Evolutionary conservation across 768 basidiomycete genomes (phyloP).

Genomic region (Hericium coralloides): DNA sequence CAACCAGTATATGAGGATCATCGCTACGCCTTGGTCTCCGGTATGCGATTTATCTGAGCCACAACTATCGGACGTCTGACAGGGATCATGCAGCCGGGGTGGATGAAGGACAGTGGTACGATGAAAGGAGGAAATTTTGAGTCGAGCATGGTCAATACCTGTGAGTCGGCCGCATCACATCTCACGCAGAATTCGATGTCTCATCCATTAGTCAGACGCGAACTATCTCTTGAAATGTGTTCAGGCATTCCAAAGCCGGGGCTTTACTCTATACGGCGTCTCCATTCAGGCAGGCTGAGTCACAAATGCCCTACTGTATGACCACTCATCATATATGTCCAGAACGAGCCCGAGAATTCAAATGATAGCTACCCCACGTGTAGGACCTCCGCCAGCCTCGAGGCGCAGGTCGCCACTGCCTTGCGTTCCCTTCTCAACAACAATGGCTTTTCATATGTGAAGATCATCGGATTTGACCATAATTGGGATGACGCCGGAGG

Average conservation of each 20-base stretch:
- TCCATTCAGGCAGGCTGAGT: slow-evolving; percentile 35
- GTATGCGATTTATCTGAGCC: slow-evolving; percentile 24
- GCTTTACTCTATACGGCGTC: slow-evolving; percentile 49
- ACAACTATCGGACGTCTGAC: background rate
- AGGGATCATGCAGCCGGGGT: slow-evolving; percentile 37
- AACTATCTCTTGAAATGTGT: slow-evolving; percentile 54
- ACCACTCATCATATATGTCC: slow-evolving; percentile 8
- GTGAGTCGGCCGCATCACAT: slow-evolving; percentile 24
- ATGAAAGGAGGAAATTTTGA: slow-evolving; percentile 54
- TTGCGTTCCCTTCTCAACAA: slow-evolving; percentile 49
- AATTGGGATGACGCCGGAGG: slow-evolving; percentile 62
- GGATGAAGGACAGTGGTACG: slow-evolving; percentile 57
- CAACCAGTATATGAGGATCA: slow-evolving; percentile 24
- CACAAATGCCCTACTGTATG: background rate
- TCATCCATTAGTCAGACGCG: background rate
- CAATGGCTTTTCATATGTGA: slow-evolving; percentile 44
- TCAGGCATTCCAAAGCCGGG: slow-evolving; percentile 51
- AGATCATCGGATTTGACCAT: slow-evolving; percentile 57
- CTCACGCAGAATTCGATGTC: background rate
- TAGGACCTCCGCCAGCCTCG: slow-evolving; percentile 38
- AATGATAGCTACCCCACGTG: slow-evolving; percentile 53
- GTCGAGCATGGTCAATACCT: slow-evolving; percentile 17
- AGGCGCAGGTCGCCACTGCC: slow-evolving; percentile 43
- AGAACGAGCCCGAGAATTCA: slow-evolving; percentile 34
- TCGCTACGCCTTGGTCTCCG: slow-evolving; percentile 60